A percentile compares a stretch with the other conserved stretches of the same genome.
Conservation (phyloP, 495 filamentous ascomycete genomes). For the Xylaria flabelliformis region DNA sequence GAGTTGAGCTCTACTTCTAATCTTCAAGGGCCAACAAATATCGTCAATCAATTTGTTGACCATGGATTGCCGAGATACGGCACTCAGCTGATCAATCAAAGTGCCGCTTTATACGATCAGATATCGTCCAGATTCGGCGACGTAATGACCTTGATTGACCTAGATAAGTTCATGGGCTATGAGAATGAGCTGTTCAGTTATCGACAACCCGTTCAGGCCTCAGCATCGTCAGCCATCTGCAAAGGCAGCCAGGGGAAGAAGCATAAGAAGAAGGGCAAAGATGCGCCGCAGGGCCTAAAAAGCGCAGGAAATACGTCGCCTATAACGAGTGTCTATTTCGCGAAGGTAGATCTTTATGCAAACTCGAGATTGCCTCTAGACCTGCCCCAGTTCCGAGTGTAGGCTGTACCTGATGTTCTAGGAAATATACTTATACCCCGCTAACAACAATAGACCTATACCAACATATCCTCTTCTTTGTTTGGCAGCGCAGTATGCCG, state of each 20-base stretch:
- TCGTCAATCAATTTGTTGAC: conserved; percentile 42
- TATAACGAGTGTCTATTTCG: conserved; percentile 65
- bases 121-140: conserved; percentile 65
- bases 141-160: conserved; percentile 73
- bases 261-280: conserved; percentile 40
- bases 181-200: conserved; percentile 64
- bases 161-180: conserved; percentile 65
- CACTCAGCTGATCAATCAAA: conserved; percentile 51
- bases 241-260: conserved; percentile 37
- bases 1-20: conserved; percentile 48
- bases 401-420: conserved; percentile 36
- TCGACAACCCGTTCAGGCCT: conserved; percentile 42
- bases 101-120: conserved; percentile 60
- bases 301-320: conserved; percentile 48
- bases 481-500: conserved; percentile 76
- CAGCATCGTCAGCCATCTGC: conserved; percentile 19
- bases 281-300: conserved; percentile 42
- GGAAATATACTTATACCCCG: conserved; percentile 2
- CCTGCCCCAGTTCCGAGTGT: conserved; percentile 70
- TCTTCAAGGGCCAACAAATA: conserved; percentile 39
- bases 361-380: conserved; percentile 76
- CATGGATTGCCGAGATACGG: conserved; percentile 45
- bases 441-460: conserved; percentile 59
- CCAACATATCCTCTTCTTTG: conserved; percentile 74
- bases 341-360: conserved; percentile 78